Percentiles rank a stretch among this genome's conserved stretches.
These are phyloP conservation scores for Penicilliopsis zonata DNA, from an alignment of 495 filamentous ascomycete species.

Conservation along the genomic window DNA sequence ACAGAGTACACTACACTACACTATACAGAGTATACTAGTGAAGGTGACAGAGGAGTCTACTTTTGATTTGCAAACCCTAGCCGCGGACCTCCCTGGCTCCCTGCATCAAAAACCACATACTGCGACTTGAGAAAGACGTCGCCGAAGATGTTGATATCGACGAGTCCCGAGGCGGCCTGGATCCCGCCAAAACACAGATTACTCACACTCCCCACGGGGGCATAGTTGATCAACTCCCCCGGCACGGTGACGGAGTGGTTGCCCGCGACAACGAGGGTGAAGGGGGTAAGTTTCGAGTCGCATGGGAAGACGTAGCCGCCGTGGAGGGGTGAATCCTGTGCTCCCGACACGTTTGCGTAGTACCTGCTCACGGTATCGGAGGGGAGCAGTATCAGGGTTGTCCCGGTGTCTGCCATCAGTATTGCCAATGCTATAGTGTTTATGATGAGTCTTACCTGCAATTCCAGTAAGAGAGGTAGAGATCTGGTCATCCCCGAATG, in stretches of 20 bases:
- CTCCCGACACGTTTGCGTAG: conserved; percentile 44
- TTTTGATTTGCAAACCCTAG: conserved; percentile 52
- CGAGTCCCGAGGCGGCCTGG: conserved; percentile 47
- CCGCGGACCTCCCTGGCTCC: conserved; percentile 33
- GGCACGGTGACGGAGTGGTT: conserved; percentile 41
- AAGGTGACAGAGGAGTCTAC: no score
- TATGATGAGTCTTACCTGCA: conserved; percentile 17
- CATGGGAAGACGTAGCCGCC: conserved; percentile 66
- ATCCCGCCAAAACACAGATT: conserved; percentile 50
- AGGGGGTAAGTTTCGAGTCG: conserved; percentile 44
- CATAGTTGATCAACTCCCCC: conserved; percentile 43
- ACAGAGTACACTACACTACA: no score
- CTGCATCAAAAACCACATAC: conserved; percentile 62
- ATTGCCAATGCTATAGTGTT: background rate
- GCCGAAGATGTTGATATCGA: conserved; percentile 60
- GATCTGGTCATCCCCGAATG: conserved; percentile 34
- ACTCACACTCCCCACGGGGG: conserved; percentile 17
- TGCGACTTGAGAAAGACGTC: conserved; percentile 72
- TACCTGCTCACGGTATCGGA: conserved; percentile 45
- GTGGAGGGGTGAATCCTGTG: conserved; percentile 28
- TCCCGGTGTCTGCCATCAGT: conserved; percentile 44
- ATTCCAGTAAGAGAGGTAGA: conserved; percentile 17
- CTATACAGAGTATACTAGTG: no score
- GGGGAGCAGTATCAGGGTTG: conserved; percentile 57
- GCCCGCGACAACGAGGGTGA: conserved; percentile 45